These are phyloP conservation scores for Amborella trichopoda DNA, from an alignment of 164 flowering plant species.

Conservation along the genomic window DNA sequence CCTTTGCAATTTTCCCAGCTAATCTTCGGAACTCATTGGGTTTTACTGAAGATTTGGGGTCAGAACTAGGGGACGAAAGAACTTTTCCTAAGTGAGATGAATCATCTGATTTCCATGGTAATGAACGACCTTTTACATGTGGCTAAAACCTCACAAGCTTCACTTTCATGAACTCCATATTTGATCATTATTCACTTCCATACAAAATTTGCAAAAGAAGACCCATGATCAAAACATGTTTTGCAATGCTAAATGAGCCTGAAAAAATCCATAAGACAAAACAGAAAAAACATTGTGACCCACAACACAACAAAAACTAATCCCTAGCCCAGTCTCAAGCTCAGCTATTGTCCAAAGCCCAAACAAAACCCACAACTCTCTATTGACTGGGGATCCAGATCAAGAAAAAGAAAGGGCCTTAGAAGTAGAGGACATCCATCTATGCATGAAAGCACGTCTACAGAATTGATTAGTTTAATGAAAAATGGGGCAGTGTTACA, in stretches of 20 bases:
- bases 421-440: not conserved
- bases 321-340: not conserved
- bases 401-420: not conserved
- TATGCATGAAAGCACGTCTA: too few species aligned
- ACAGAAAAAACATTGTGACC: slow-evolving; percentile 1
- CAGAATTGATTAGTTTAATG: too few species aligned
- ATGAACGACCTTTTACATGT: slow-evolving; percentile 25
- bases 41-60: slow-evolving; percentile 26
- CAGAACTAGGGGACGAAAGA: slow-evolving; percentile 19
- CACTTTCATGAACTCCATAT: slow-evolving; percentile 43
- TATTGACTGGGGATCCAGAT: not conserved
- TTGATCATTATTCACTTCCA: too few species aligned
- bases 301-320: not conserved
- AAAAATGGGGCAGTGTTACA: not conserved
- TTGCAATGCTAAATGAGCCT: too few species aligned
- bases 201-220: too few species aligned
- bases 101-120: slow-evolving; percentile 21
- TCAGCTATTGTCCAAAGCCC: not conserved
- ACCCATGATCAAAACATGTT: too few species aligned
- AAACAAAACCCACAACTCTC: not conserved
- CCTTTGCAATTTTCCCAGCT: slow-evolving; percentile 14
- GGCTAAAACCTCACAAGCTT: slow-evolving; percentile 58
- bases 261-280: not conserved
- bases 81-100: slow-evolving; percentile 20
- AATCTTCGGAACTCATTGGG: slow-evolving; percentile 17